Evolutionary conservation across 805 yeast genomes (phyloP).

Genomic region (Ogataea pignaliae): DNA sequence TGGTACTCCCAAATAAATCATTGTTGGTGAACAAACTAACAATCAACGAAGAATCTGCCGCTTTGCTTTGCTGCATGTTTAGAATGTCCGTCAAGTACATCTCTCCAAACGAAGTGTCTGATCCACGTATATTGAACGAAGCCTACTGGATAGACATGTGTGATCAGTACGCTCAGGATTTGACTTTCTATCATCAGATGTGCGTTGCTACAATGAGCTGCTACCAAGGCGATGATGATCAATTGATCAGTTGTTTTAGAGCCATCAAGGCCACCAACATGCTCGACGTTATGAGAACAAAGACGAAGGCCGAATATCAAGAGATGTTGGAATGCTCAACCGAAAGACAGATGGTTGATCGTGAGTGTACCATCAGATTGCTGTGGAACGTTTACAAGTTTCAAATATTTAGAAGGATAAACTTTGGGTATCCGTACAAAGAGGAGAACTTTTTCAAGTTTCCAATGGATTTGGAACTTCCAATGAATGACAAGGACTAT

Average conservation of each 20-base stretch:
- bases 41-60: slow-evolving; percentile 26
- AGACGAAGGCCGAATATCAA: slow-evolving; percentile 20
- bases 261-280: slow-evolving; percentile 9
- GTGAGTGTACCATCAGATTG: slow-evolving; percentile 31
- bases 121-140: slow-evolving; percentile 26
- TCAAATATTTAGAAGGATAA: slow-evolving; percentile 30
- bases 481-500: slow-evolving; percentile 27
- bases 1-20: slow-evolving; percentile 33
- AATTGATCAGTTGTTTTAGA: slow-evolving; percentile 12
- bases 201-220: slow-evolving; percentile 26
- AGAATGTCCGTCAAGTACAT: slow-evolving; percentile 31
- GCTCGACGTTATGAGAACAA: slow-evolving; percentile 7
- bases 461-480: slow-evolving; percentile 32
- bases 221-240: slow-evolving; percentile 22
- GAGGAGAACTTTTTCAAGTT: slow-evolving; percentile 19
- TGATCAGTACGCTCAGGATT: slow-evolving; percentile 29
- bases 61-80: slow-evolving; percentile 31
- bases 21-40: slow-evolving; percentile 28
- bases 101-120: slow-evolving; percentile 21
- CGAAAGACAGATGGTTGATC: slow-evolving; percentile 29
- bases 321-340: slow-evolving; percentile 25
- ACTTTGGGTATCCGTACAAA: slow-evolving; percentile 35
- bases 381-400: slow-evolving; percentile 38
- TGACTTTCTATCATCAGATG: slow-evolving; percentile 26
- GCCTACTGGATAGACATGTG: slow-evolving; percentile 35